Evolutionary conservation across 169 alveolate species (phyloP), one percentile per base, ranked within the genome.

Genomic region (Miamiensis avidus): DNA sequence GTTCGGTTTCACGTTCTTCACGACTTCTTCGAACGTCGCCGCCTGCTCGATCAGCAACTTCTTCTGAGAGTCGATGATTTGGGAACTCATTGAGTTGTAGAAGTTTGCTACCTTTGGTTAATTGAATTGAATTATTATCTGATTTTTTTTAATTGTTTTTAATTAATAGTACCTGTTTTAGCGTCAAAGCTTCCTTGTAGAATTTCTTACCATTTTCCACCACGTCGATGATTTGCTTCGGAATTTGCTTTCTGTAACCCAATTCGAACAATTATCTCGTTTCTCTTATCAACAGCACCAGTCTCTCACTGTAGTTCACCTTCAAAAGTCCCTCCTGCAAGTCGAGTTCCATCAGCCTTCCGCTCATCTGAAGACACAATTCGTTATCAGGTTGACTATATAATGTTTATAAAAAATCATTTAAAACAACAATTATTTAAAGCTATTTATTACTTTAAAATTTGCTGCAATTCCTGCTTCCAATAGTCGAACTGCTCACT

Each of bases 21-120:
- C 93, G 77, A 94, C 94, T 78, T 94, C 89, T 88, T 96, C 98
- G 84, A 97, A 96, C 34, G 91, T 93, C 65, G 93, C 89, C 0
- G 98, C 98, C 74, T 95, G 92, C 74, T 95, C 95, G 26, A 95
- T 91, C 74, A 97, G 86, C 98, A 97, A 94, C 28, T 97, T 94
- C 82, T 91, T 94, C 84, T 96, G 96, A 76, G 97, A 95, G 32
- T 97, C 97, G 76, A 97, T 96, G 79, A 97, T 93, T 81, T 96
- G 96, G 27, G 94, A 88, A 26, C 96, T 86, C 94, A 96, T 91
- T 4, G 91, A 85, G 91, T 97, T 97, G 91, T 96, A 95, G 93
- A 97, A 97, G 92, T 96, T 96, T 76, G 98, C 98, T 27, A 85
- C 74, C 34, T 79, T 78, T 6, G 31, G 25, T 32, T 33, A 33